Base-by-base conservation (phyloP, 208 protist species). In the Crithidia fasciculata region DNA sequence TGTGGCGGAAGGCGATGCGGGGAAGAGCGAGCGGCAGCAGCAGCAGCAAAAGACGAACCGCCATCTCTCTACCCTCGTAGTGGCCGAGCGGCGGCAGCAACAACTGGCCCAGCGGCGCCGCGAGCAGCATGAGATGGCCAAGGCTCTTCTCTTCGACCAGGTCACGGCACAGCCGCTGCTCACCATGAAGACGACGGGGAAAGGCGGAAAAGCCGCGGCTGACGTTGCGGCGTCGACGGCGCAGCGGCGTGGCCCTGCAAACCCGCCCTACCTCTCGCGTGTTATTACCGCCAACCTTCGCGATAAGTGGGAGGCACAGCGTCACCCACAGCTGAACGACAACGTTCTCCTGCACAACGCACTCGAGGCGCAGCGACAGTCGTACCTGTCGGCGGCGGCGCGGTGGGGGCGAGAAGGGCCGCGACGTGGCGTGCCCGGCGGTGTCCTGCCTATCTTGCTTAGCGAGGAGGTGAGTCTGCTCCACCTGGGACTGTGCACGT, bases 401-500 rank as follows among this genome's bases (percentile, higher is more conserved):
- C 28, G 66, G 39, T 6, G 0, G 4, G 16, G 54, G 36, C 63
- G 63, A 5, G 63, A 58, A 10, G 63, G 45, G 8, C 10, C 47
- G 3, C 39, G 49, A 28, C 44, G 39, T 19, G 54, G 55, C 8
- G 54, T 40, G 2, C 9, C 3, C 9, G 41, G 41, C 2, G 49
- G 69, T 58, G 16, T 89, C 18, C 58, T 94, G 18, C 84, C 81
- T 8, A 80, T 83, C 19, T 40, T 95, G 41, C 74, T 90, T 28
- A 84, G 81, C 61, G 88, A 89, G 63, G 79, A 95, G 57, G 86
- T 95, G 55, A 95, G 90, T 78, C 65, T 95, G 15, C 70, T 95
- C 16, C 90, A 95, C 76, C 76, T 95, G 49, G 90, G 85, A 8
- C 79, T 95, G 6, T 95, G 90, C 69, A 69, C 85, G 18, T 80